These are phyloP conservation scores for Pseudocercospora cruenta DNA, from an alignment of 2,329 filamentous ascomycete species.

Conservation along the genomic window DNA sequence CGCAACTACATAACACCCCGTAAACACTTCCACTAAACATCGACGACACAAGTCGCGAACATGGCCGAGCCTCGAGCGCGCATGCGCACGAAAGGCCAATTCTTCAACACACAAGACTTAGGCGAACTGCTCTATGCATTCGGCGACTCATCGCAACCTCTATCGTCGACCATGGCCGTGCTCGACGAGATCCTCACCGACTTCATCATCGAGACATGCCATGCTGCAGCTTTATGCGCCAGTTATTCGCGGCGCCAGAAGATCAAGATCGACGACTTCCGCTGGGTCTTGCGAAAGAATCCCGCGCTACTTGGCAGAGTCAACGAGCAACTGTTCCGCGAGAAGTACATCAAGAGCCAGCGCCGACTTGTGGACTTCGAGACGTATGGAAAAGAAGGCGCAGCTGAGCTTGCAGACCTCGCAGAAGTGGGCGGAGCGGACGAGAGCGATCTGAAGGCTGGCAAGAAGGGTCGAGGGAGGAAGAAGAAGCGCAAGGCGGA, in stretches of 20 bases:
- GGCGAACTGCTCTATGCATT: constrained; percentile 74
- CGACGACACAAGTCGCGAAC: constrained; percentile 12
- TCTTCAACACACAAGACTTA: constrained; percentile 43
- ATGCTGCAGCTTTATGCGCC: constrained; percentile 83
- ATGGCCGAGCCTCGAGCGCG: constrained; percentile 57
- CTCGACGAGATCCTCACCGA: constrained; percentile 96
- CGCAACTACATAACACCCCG: background rate
- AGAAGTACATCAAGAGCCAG: constrained; percentile 81
- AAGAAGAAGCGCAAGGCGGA: constrained; percentile 38
- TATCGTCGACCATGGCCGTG: constrained; percentile 80
- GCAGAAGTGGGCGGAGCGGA: constrained; percentile 61
- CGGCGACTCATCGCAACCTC: constrained; percentile 75
- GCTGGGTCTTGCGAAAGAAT: constrained; percentile 87
- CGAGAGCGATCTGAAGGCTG: constrained; percentile 49
- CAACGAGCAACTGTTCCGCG: constrained; percentile 85
- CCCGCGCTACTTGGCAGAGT: constrained; percentile 85
- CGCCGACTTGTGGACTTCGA: constrained; percentile 74
- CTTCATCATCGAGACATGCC: constrained; percentile 92
- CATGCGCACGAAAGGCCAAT: constrained; percentile 51
- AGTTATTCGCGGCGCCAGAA: constrained; percentile 89
- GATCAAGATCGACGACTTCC: constrained; percentile 97
- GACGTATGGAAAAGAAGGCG: constrained; percentile 60
- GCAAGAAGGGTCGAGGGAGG: constrained; percentile 36
- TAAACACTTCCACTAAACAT: background rate
- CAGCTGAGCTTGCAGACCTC: constrained; percentile 51